A percentile compares a stretch with the other conserved stretches of the same genome.
Conservation (phyloP, 2,329 filamentous ascomycete species). For the Exophiala mesophila region DNA sequence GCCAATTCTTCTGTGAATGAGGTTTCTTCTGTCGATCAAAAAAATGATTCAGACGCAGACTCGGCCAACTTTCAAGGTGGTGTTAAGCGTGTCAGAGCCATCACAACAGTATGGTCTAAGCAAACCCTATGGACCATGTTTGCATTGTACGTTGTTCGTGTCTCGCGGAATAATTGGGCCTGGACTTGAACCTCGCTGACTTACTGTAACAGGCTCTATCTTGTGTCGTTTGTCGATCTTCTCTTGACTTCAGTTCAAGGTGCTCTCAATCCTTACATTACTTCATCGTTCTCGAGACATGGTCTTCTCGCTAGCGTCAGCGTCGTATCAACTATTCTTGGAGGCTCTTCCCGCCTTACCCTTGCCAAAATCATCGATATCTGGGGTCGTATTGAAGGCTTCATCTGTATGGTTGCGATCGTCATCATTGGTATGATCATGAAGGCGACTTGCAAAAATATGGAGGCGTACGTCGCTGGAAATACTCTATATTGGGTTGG, state of each 20-base stretch:
- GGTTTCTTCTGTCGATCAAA: slow-evolving; percentile 1
- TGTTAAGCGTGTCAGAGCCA: slow-evolving; percentile 7
- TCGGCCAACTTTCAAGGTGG: slow-evolving; percentile 7
- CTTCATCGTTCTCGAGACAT: slow-evolving; percentile 47
- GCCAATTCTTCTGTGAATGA: background rate
- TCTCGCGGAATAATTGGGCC: background rate
- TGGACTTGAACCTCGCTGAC: background rate
- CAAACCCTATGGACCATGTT: slow-evolving; percentile 8
- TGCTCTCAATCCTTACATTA: slow-evolving; percentile 47
- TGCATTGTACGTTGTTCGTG: slow-evolving; percentile 3
- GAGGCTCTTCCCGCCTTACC: slow-evolving; percentile 53
- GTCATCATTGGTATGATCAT: slow-evolving; percentile 49
- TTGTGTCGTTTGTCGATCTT: slow-evolving; percentile 6
- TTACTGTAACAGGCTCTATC: slow-evolving; percentile 4
- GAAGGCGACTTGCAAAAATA: slow-evolving; percentile 55
- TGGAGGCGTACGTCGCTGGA: slow-evolving; percentile 56
- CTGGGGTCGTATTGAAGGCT: slow-evolving; percentile 56
- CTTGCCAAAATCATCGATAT: slow-evolving; percentile 60
- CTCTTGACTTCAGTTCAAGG: slow-evolving; percentile 2
- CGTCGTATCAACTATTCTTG: slow-evolving; percentile 53
- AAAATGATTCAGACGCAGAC: background rate
- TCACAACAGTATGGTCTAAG: slow-evolving; percentile 11
- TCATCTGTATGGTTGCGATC: slow-evolving; percentile 42
- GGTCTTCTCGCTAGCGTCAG: slow-evolving; percentile 49
- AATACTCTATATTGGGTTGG: slow-evolving; percentile 58